phyloP scores from a whole-genome alignment of 2,329 filamentous ascomycete species.

The Nakataea oryzae region DNA sequence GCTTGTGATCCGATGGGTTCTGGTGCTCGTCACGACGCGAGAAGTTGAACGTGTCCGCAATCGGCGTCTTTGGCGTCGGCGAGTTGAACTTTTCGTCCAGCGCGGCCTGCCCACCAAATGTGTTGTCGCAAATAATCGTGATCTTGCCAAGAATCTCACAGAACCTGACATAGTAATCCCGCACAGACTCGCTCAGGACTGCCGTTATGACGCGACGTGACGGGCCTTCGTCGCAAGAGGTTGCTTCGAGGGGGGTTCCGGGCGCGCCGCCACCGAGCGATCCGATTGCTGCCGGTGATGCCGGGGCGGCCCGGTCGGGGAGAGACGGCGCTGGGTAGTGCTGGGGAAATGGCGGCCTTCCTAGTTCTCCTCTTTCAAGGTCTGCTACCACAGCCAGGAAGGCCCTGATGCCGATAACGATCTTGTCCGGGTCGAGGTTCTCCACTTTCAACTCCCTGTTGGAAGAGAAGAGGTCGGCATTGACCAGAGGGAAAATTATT shows the following conservation, averaged over 20 bases:
- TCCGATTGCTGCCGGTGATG: slow-evolving; percentile 36
- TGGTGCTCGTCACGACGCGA: slow-evolving; percentile 69
- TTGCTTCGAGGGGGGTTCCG: slow-evolving; percentile 14
- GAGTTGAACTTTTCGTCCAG: slow-evolving; percentile 90
- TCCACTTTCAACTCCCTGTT: slow-evolving; percentile 75
- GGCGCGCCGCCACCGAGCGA: slow-evolving; percentile 20
- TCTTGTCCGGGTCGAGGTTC: slow-evolving; percentile 87
- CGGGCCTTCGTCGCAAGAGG: slow-evolving; percentile 49
- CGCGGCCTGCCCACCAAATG: slow-evolving; percentile 91
- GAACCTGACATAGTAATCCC: slow-evolving; percentile 81
- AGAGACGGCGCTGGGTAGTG: slow-evolving; percentile 33
- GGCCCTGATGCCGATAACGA: slow-evolving; percentile 92
- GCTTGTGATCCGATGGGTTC: slow-evolving; percentile 68
- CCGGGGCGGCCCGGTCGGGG: slow-evolving; percentile 31
- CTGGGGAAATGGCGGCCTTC: slow-evolving; percentile 74
- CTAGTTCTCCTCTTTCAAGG: slow-evolving; percentile 71
- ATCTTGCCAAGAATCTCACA: slow-evolving; percentile 95
- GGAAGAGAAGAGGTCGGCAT: slow-evolving; percentile 75
- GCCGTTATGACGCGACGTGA: slow-evolving; percentile 54
- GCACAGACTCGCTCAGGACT: slow-evolving; percentile 62
- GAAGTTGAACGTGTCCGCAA: slow-evolving; percentile 90
- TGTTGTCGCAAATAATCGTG: slow-evolving; percentile 90
- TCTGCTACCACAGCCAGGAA: slow-evolving; percentile 92
- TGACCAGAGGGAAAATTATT: slow-evolving; percentile 92
- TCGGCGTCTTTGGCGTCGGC: slow-evolving; percentile 84